Percentiles rank a stretch among this genome's conserved stretches.
Evolutionary conservation across 768 basidiomycete genomes (phyloP).

Genomic region (Chalciporus pseudorubinellus): DNA sequence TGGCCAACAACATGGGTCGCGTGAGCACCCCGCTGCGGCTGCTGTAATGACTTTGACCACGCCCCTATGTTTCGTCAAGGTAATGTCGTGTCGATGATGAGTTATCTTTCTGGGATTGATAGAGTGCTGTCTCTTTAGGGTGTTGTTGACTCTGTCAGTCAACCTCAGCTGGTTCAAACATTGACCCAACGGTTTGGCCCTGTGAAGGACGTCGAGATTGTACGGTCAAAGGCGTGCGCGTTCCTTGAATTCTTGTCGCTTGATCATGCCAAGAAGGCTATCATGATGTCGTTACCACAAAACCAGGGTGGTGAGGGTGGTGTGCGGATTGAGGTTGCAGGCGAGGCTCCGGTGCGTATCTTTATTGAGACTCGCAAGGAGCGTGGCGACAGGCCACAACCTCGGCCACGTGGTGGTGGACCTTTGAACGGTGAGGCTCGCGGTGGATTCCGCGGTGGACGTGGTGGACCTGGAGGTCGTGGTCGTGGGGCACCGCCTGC

Average conservation of each 20-base stretch:
- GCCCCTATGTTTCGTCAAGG: constrained; percentile 91
- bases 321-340: constrained; percentile 68
- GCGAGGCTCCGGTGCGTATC: constrained; percentile 55
- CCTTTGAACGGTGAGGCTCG: constrained; percentile 49
- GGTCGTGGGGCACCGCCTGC: constrained; percentile 38
- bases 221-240: constrained; percentile 85
- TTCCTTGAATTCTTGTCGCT: constrained; percentile 85
- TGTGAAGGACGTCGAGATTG: constrained; percentile 86
- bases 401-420: constrained; percentile 59
- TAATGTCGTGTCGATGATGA: constrained; percentile 28
- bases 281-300: constrained; percentile 64
- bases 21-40: constrained; percentile 43
- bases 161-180: constrained; percentile 44
- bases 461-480: constrained; percentile 42
- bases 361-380: constrained; percentile 90
- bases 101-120: not conserved
- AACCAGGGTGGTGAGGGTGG: constrained; percentile 87
- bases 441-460: constrained; percentile 47
- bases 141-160: constrained; percentile 65
- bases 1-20: constrained; percentile 36
- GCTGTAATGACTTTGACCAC: constrained; percentile 66
- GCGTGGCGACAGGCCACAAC: constrained; percentile 73
- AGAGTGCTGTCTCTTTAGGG: constrained; percentile 42
- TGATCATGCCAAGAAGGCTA: constrained; percentile 84
- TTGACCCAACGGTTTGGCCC: constrained; percentile 70